phyloP scores from a whole-genome alignment of 257 asterid genomes.

The Anisodus acutangulus region DNA sequence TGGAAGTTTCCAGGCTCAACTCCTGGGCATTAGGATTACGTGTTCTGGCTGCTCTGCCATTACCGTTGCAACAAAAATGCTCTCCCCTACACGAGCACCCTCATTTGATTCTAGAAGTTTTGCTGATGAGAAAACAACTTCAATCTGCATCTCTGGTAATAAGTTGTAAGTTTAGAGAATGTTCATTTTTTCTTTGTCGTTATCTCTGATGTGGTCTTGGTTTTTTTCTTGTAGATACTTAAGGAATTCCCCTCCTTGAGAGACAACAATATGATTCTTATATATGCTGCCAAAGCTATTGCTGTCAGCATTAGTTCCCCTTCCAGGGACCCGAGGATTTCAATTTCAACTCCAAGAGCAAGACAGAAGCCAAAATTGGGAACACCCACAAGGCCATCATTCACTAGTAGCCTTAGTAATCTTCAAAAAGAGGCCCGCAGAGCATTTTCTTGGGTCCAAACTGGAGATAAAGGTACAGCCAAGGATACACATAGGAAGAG shows the following conservation, averaged over 20 bases:
- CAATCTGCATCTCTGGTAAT: conserved; percentile 94
- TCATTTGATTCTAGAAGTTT: conserved; percentile 88
- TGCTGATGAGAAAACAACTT: conserved; percentile 97
- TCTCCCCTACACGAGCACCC: conserved; percentile 97
- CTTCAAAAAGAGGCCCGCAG: conserved; percentile 97
- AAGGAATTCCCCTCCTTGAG: conserved; percentile 86
- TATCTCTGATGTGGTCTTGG: conserved; percentile 19
- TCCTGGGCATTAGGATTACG: conserved; percentile 99
- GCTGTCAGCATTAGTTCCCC: conserved; percentile 80
- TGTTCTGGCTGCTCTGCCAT: conserved; percentile 88
- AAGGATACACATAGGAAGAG: conserved; percentile 88
- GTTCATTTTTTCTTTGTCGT: neutral
- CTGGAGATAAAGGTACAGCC: conserved; percentile 77
- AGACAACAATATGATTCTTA: conserved; percentile 73
- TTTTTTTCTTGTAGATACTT: conserved; percentile 63
- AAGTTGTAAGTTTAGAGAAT: neutral
- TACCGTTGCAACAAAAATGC: conserved; percentile 98
- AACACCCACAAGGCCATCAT: conserved; percentile 79
- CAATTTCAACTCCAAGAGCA: conserved; percentile 71
- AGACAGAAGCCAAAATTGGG: conserved; percentile 77
- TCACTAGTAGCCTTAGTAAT: conserved; percentile 83
- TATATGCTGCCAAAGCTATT: conserved; percentile 92
- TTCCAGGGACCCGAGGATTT: conserved; percentile 71
- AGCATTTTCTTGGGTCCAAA: conserved; percentile 95
- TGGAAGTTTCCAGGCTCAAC: conserved; percentile 86